These are phyloP conservation scores for Trichoderma aggressivum DNA, from an alignment of 2,329 filamentous ascomycete genomes.

Conservation along the genomic window DNA sequence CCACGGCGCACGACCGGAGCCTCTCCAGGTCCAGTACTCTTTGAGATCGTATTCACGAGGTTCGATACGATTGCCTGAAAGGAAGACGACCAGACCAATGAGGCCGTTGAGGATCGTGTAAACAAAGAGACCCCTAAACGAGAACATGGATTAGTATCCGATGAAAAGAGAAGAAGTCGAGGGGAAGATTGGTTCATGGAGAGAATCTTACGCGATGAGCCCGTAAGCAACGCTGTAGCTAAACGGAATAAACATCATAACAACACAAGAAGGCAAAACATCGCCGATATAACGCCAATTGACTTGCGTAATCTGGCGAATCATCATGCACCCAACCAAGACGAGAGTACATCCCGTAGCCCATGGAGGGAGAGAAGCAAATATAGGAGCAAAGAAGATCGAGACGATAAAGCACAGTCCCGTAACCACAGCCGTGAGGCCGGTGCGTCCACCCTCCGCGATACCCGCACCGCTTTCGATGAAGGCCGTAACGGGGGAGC, in stretches of 20 bases:
- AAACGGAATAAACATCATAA: conserved; percentile 72
- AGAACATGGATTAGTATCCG: neutral
- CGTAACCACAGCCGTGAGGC: conserved; percentile 65
- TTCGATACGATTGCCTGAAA: conserved; percentile 43
- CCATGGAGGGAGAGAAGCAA: conserved; percentile 75
- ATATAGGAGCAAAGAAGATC: conserved; percentile 73
- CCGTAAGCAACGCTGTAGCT: conserved; percentile 77
- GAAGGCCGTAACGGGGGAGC: conserved; percentile 69
- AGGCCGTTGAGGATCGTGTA: conserved; percentile 49
- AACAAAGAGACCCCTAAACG: conserved; percentile 50
- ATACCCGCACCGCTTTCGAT: conserved; percentile 75
- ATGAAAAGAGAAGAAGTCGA: neutral
- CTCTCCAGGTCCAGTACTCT: conserved; percentile 55
- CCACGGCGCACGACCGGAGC: conserved; percentile 46
- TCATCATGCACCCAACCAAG: conserved; percentile 74
- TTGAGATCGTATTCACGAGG: conserved; percentile 53
- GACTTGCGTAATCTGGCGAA: conserved; percentile 68
- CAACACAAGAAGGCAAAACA: conserved; percentile 71
- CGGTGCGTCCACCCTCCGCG: conserved; percentile 69
- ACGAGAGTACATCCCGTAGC: conserved; percentile 72
- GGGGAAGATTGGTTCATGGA: too few species aligned
- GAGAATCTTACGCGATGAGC: conserved; percentile 59
- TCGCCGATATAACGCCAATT: conserved; percentile 77
- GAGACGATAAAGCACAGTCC: conserved; percentile 69
- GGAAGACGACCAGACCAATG: conserved; percentile 43